Base-by-base conservation (phyloP, 306 rosid genomes). In the Vigna angularis region DNA sequence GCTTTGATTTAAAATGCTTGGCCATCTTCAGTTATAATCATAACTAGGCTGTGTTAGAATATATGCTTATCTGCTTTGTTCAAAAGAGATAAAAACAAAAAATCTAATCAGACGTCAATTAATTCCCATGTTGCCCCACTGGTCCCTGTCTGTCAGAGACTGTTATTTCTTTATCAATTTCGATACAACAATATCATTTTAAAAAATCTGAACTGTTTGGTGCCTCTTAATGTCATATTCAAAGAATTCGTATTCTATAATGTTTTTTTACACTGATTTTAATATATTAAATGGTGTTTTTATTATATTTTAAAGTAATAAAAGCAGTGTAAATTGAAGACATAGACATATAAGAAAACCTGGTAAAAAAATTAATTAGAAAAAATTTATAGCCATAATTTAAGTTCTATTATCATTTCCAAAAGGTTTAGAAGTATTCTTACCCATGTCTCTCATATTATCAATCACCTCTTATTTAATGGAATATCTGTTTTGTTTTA, bases 1-100 rank as follows among this genome's bases (percentile, higher is more conserved):
- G 22, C 45, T 59, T 34, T 61, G 83, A 87, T 85, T 89, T 85
- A 71, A 59, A 85, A 83, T 83, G 68, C 48, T 73, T 75, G 58
- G 70, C 73, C 85, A 80, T 42, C 78, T 87, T 67, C 79, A 65
- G 72, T 82, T 83, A 74, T 78, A 84, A 86, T 85, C 88, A 81
- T 79, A 52, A 68, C 84, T 68, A 80, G 61, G 65, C 78, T 73
- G 75, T 68, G 66, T 38, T 73, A 56, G 90, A 89, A 87, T 88
- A 80, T 82, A 82, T 90, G 88, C 88, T 88, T 72, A 59, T 80
- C 69, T 70, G 51, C 83, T 83, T 89, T 85, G 77, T 74, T 84
- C 73, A 74, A 74, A 78, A 74, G 62, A 74, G 28, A 63, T 44
- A 7, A 2, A 17, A 3, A 24, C 16, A 18, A 62, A 53, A 51